Conservation (phyloP, 1,139 yeast species). For the Geotrichum macrosporum region DNA sequence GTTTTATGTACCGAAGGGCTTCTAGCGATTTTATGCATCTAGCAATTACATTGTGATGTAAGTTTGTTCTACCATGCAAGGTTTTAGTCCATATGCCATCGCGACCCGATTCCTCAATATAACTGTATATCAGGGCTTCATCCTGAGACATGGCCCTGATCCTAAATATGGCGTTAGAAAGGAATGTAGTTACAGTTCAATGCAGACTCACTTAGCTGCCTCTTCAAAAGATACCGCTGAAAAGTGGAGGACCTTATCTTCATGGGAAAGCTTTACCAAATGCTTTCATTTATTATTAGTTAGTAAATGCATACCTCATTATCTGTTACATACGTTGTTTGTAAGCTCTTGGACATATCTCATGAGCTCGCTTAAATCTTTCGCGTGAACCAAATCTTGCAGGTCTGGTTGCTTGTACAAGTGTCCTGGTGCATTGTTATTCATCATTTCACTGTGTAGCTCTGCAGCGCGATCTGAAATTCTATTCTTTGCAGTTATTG, state of each 20-base stretch:
- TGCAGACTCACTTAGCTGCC: slow-evolving; percentile 29
- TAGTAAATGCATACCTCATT: background rate
- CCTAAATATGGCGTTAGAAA: slow-evolving; percentile 10
- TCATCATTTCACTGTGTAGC: slow-evolving; percentile 59
- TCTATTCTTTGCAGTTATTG: background rate
- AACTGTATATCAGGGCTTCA: slow-evolving; percentile 85
- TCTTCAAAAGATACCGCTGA: slow-evolving; percentile 50
- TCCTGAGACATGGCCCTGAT: slow-evolving; percentile 75
- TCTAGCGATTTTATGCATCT: slow-evolving; percentile 83
- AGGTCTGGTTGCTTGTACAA: slow-evolving; percentile 60
- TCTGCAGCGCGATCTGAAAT: slow-evolving; percentile 47
- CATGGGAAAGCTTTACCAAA: slow-evolving; percentile 62
- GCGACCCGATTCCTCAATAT: slow-evolving; percentile 88
- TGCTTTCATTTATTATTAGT: slow-evolving; percentile 35
- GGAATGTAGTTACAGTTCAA: background rate
- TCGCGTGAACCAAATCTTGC: slow-evolving; percentile 34
- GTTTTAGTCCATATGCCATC: slow-evolving; percentile 96
- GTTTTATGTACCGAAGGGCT: slow-evolving; percentile 76
- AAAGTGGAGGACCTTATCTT: slow-evolving; percentile 63
- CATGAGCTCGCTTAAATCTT: slow-evolving; percentile 26
- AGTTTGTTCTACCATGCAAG: slow-evolving; percentile 80
- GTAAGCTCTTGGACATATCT: slow-evolving; percentile 31
- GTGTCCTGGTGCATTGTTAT: slow-evolving; percentile 39
- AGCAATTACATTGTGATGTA: slow-evolving; percentile 87
- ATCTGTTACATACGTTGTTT: slow-evolving; percentile 24